Percentiles rank a stretch among this genome's conserved stretches.
Conservation (phyloP, 2,329 filamentous ascomycete genomes). For the Aspergillus carbonarius region DNA sequence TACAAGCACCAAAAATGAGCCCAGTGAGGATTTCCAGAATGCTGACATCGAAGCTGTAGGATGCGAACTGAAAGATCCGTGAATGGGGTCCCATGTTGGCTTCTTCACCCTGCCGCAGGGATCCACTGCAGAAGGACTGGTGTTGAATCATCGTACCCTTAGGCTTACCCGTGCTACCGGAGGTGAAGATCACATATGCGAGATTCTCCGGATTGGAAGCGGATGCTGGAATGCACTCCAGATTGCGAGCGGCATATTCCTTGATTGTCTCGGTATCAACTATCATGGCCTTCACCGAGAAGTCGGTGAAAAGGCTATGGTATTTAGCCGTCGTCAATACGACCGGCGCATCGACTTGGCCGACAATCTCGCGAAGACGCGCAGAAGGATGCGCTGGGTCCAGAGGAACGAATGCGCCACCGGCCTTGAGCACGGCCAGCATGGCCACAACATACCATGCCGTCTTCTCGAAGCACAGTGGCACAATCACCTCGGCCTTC, state of each 20-base stretch:
- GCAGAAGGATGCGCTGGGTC: constrained; percentile 21
- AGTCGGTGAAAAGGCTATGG: constrained; percentile 3
- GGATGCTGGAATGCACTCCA: not conserved
- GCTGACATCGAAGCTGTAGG: constrained; percentile 17
- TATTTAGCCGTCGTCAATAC: not conserved
- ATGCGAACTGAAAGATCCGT: constrained; percentile 14
- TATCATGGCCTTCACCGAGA: not conserved
- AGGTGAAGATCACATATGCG: constrained; percentile 20
- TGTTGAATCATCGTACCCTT: constrained; percentile 21
- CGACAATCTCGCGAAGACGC: not conserved
- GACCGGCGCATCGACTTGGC: not conserved
- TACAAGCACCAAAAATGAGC: constrained; percentile 14
- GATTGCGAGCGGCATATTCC: not conserved
- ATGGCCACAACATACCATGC: constrained; percentile 24
- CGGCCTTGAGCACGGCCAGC: constrained; percentile 27
- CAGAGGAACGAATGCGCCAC: constrained; percentile 25
- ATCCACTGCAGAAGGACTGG: not conserved
- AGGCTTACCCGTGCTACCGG: constrained; percentile 21
- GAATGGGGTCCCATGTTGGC: constrained; percentile 5
- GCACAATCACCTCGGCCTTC: constrained; percentile 25
- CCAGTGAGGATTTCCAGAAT: constrained; percentile 11
- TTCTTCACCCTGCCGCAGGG: not conserved
- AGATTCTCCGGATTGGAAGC: not conserved
- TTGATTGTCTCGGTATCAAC: not conserved
- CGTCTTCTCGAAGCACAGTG: constrained; percentile 28